Evolutionary conservation across 345 rosid genomes (phyloP).

Genomic region (Kernera saxatilis): DNA sequence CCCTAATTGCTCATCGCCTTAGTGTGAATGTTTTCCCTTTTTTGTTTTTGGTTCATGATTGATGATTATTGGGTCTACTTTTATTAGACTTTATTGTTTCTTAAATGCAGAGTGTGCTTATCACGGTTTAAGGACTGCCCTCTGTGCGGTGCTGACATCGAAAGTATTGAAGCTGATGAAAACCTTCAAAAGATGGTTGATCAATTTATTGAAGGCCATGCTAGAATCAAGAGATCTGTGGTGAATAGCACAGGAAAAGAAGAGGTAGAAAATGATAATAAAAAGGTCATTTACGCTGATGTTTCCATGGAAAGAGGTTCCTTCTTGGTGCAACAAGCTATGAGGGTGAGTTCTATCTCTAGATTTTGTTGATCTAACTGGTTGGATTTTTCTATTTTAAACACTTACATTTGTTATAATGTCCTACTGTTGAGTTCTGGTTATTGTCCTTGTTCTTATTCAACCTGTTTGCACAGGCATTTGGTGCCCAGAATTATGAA

Average conservation of each 20-base stretch:
- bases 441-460: slow-evolving; percentile 1
- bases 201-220: slow-evolving; percentile 91
- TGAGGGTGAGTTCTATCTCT: slow-evolving; percentile 66
- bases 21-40: not conserved
- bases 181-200: slow-evolving; percentile 78
- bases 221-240: slow-evolving; percentile 79
- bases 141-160: slow-evolving; percentile 92
- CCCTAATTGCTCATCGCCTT: not conserved
- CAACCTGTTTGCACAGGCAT: slow-evolving; percentile 48
- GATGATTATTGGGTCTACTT: not conserved
- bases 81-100: not conserved
- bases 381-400: not conserved
- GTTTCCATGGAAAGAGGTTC: slow-evolving; percentile 95
- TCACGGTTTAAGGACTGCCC: slow-evolving; percentile 88
- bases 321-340: slow-evolving; percentile 95
- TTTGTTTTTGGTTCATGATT: not conserved
- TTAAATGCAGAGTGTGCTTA: slow-evolving; percentile 53
- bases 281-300: slow-evolving; percentile 74
- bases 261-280: slow-evolving; percentile 40
- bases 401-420: not conserved
- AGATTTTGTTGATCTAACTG: not conserved
- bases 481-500: slow-evolving; percentile 75
- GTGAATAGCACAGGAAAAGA: slow-evolving; percentile 39
- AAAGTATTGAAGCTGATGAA: slow-evolving; percentile 62
- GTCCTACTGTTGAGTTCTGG: not conserved